Percentiles rank a stretch among this genome's conserved stretches.
phyloP scores from a whole-genome alignment of 176 grass and related monocot species.

The Lolium perenne region DNA sequence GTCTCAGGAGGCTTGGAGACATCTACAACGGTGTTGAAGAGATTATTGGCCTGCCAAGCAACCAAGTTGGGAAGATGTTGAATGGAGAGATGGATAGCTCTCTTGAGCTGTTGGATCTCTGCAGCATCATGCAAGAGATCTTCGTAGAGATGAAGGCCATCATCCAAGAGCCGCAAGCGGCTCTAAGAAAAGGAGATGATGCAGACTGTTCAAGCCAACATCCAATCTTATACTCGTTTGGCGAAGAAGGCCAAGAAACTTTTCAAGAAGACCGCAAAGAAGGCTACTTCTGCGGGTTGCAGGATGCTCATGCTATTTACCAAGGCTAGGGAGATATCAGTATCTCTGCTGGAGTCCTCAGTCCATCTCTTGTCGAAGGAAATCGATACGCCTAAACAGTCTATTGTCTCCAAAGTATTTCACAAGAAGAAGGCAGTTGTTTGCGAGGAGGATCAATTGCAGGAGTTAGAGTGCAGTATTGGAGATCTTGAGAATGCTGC shows the following conservation, averaged over 20 bases:
- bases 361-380: constrained; percentile 31
- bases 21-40: background rate
- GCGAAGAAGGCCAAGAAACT: constrained; percentile 42
- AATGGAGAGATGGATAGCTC: constrained; percentile 44
- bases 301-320: constrained; percentile 25
- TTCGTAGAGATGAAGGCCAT: constrained; percentile 32
- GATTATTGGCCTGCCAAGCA: background rate
- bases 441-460: constrained; percentile 39
- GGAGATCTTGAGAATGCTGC: constrained; percentile 39
- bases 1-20: no score
- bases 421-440: constrained; percentile 37
- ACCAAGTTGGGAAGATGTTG: constrained; percentile 33
- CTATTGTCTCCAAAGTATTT: constrained; percentile 37
- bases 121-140: constrained; percentile 29
- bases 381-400: constrained; percentile 23
- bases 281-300: background rate
- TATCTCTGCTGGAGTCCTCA: constrained; percentile 42
- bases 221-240: constrained; percentile 26
- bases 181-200: constrained; percentile 47
- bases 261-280: constrained; percentile 6
- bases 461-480: constrained; percentile 38
- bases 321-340: constrained; percentile 27
- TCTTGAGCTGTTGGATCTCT: constrained; percentile 47
- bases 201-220: constrained; percentile 30
- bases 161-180: constrained; percentile 32